A percentile compares a stretch with the other conserved stretches of the same genome.
These are phyloP conservation scores for Tetrapisispora phaffii DNA, from an alignment of 805 yeast species.

Conservation along the genomic window DNA sequence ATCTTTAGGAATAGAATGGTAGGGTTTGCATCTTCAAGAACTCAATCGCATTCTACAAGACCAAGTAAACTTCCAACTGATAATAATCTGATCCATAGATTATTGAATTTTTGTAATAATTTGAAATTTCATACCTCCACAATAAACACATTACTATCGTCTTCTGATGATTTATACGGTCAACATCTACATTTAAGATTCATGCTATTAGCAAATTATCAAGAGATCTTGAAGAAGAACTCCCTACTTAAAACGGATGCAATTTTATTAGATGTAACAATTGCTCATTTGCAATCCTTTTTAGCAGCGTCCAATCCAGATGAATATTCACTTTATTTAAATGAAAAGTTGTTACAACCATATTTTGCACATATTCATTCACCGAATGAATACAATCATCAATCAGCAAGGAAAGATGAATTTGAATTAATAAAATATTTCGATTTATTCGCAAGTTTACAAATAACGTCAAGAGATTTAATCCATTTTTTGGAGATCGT, in stretches of 20 bases:
- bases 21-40: slow-evolving; percentile 28
- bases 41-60: slow-evolving; percentile 24
- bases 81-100: slow-evolving; percentile 11
- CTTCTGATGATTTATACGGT: slow-evolving; percentile 10
- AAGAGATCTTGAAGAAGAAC: background rate
- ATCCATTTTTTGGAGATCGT: slow-evolving; percentile 32
- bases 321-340: slow-evolving; percentile 33
- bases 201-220: background rate
- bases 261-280: slow-evolving; percentile 12
- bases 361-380: slow-evolving; percentile 27
- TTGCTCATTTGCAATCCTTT: slow-evolving; percentile 32
- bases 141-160: slow-evolving; percentile 23
- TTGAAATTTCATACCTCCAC: slow-evolving; percentile 25
- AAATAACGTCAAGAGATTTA: slow-evolving; percentile 32
- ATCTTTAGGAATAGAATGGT: slow-evolving; percentile 18
- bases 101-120: slow-evolving; percentile 20
- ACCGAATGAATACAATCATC: background rate
- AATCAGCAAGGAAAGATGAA: slow-evolving; percentile 20
- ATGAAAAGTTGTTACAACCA: slow-evolving; percentile 15
- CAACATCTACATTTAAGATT: slow-evolving; percentile 2
- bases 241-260: slow-evolving; percentile 3
- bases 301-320: slow-evolving; percentile 42
- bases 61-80: slow-evolving; percentile 23
- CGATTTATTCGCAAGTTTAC: slow-evolving; percentile 36
- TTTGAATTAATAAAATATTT: slow-evolving; percentile 33